Base-by-base conservation (phyloP, 129 eudicot genomes). In the Lactuca saligna region DNA sequence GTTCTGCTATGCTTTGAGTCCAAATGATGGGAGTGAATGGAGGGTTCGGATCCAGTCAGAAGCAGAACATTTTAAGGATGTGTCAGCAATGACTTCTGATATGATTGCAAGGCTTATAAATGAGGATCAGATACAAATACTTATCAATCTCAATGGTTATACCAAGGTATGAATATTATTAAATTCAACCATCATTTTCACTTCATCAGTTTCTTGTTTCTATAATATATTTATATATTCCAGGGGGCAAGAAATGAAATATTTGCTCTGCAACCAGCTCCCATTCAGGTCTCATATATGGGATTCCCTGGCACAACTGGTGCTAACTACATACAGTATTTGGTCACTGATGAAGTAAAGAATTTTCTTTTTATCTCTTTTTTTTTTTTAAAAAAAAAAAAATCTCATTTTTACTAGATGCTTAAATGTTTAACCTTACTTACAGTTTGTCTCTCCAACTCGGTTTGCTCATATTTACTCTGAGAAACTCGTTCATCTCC, bases 221-320 rank as follows among this genome's bases (percentile, higher is more conserved):
- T 12, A 2, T 8, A 25, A 25, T 25, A 25, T 25, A 17, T 20
- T 49, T 44, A 57, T 44, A 57, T 54, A 58, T 58, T 72, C 32
- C 83, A 93, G 99, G 99, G 99, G 61, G 99, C 97, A 29, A 81
- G 99, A 80, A 93, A 89, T 85, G 99, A 93, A 74, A 89, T 89
- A 72, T 93, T 93, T 85, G 96, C 99, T 33, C 83, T 93, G 88
- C 92, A 93, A 71, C 97, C 99, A 70, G 97, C 99, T 75, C 99
- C 99, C 1, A 78, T 93, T 59, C 99, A 93, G 75, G 97, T 93
- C 44, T 93, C 97, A 9, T 93, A 93, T 66, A 93, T 93, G 99
- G 99, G 99, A 32, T 93, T 93, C 67, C 99, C 99, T 17, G 97
- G 97, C 66, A 93, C 99, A 57, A 93, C 91, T 0, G 99, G 99